Evolutionary conservation across 306 rosid genomes (phyloP).

Genomic region (Morella rubra): DNA sequence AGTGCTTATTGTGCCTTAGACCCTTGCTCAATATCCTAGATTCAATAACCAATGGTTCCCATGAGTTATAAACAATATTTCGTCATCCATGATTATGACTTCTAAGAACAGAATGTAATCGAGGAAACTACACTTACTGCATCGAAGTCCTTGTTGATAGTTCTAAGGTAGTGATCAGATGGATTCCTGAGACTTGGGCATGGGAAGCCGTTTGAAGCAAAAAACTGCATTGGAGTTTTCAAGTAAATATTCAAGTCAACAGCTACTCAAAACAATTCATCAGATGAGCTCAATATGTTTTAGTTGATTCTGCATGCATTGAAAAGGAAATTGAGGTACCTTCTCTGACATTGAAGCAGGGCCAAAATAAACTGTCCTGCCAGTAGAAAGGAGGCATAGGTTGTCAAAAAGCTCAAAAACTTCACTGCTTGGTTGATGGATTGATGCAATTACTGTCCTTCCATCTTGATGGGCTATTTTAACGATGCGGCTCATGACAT

Average conservation of each 20-base stretch:
- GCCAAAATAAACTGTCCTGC: constrained; percentile 39
- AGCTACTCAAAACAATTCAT: not conserved
- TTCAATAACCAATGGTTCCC: not conserved
- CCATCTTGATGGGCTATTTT: constrained; percentile 41
- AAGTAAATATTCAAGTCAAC: not conserved
- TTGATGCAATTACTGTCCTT: constrained; percentile 57
- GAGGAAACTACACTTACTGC: constrained; percentile 30
- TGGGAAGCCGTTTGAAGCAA: constrained; percentile 60
- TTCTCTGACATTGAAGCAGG: constrained; percentile 32
- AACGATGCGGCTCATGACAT: constrained; percentile 58
- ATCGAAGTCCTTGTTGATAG: constrained; percentile 77
- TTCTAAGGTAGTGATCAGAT: constrained; percentile 66
- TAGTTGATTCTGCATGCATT: not conserved
- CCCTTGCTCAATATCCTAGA: constrained; percentile 44
- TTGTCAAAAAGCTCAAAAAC: constrained; percentile 56
- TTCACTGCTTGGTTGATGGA: constrained; percentile 75
- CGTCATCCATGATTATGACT: not conserved
- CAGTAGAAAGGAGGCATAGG: constrained; percentile 44
- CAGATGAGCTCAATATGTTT: too few relatives aligned
- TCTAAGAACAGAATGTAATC: not conserved
- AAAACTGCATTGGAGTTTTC: constrained; percentile 37
- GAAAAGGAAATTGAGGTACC: constrained; percentile 10
- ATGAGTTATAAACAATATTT: not conserved
- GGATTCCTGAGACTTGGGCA: constrained; percentile 64
- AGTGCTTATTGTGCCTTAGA: constrained; percentile 25